A percentile compares a stretch with the other conserved stretches of the same genome.
Conservation (phyloP, 441 rosid species). For the Eugenia klotzschiana region DNA sequence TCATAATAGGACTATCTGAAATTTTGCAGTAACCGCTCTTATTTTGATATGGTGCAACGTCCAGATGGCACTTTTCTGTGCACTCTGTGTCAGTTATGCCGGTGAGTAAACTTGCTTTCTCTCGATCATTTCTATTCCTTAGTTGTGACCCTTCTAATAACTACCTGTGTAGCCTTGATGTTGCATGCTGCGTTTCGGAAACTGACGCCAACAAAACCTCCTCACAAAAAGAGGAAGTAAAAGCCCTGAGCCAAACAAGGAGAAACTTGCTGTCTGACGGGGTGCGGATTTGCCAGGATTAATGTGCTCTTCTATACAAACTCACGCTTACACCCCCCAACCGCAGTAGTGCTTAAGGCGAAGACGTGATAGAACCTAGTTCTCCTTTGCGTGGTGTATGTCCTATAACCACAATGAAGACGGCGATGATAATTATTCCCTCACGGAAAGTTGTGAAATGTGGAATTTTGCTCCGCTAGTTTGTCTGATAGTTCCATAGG, state of each 20-base stretch:
- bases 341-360: not conserved
- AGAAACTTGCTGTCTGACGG: not conserved
- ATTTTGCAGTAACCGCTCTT: slow-evolving; percentile 54
- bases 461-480: not conserved
- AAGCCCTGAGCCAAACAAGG: not conserved
- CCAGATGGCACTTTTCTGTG: slow-evolving; percentile 73
- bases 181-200: slow-evolving; percentile 78
- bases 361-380: not conserved
- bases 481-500: not conserved
- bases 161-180: slow-evolving; percentile 34
- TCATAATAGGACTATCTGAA: not conserved
- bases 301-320: not conserved
- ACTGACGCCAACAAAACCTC: slow-evolving; percentile 46
- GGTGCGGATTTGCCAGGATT: not conserved
- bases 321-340: not conserved
- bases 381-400: not conserved
- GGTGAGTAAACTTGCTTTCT: slow-evolving; percentile 20
- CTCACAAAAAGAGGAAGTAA: slow-evolving; percentile 21
- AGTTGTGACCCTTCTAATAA: not conserved
- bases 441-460: not conserved
- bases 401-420: not conserved
- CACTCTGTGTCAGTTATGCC: slow-evolving; percentile 52
- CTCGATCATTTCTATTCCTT: not conserved
- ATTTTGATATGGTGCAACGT: slow-evolving; percentile 61
- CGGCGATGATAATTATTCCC: not conserved